Conservation (phyloP, 176 grass and related monocot species). For the Puccinellia tenuiflora region DNA sequence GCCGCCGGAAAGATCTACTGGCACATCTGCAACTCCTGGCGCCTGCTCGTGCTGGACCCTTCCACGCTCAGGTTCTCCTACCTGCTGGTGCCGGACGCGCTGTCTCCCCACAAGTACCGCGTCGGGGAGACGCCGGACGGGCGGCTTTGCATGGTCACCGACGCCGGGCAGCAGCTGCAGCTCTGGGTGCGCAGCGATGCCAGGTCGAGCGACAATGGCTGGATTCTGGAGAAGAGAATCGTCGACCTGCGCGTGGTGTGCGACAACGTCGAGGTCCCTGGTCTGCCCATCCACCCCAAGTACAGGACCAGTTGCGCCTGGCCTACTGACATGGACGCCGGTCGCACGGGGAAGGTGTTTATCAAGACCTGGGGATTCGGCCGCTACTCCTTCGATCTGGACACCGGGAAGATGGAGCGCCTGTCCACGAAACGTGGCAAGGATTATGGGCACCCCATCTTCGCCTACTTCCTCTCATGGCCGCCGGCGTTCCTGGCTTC, state of each 20-base stretch:
- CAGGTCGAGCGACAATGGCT: neutral
- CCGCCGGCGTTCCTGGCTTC: neutral
- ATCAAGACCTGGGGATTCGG: neutral
- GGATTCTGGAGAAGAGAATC: neutral
- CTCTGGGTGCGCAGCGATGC: neutral
- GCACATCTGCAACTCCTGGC: neutral
- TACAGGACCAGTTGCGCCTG: neutral
- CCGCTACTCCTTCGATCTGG: neutral
- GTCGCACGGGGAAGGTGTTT: neutral
- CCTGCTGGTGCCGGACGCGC: neutral
- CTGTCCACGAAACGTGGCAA: neutral
- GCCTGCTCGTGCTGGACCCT: neutral
- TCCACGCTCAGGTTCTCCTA: neutral
- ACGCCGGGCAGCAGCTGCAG: neutral
- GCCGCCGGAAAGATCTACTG: neutral
- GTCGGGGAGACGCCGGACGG: neutral
- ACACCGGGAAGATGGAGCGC: neutral
- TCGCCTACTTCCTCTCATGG: neutral
- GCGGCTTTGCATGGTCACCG: neutral
- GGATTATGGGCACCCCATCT: neutral
- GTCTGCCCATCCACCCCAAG: neutral
- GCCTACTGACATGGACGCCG: slow-evolving; percentile 1
- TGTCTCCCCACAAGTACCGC: neutral
- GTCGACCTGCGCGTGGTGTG: neutral
- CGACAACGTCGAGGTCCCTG: neutral